These are phyloP conservation scores for Rhodomyrtus psidioides DNA, from an alignment of 441 rosid genomes.

Conservation along the genomic window DNA sequence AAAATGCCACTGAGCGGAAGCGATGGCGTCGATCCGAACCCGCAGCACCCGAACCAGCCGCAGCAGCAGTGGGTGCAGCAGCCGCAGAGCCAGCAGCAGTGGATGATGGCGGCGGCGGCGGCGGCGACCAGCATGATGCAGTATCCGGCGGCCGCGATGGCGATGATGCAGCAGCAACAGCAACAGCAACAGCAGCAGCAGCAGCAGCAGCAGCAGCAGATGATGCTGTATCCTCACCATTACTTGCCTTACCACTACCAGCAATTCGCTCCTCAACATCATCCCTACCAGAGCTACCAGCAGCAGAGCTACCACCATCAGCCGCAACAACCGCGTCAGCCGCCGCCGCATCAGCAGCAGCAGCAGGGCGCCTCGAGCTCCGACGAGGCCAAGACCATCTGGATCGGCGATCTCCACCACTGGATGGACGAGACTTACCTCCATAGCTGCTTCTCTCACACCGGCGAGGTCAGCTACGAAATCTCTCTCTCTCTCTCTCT, in stretches of 20 bases:
- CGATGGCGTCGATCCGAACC: slow-evolving; percentile 52
- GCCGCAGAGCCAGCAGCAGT: slow-evolving; percentile 31
- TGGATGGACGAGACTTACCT: slow-evolving; percentile 82
- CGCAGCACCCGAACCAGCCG: slow-evolving; percentile 14
- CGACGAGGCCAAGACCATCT: slow-evolving; percentile 60
- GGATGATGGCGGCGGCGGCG: slow-evolving; percentile 53
- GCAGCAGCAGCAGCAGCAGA: slow-evolving; percentile 47
- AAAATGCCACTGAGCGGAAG: slow-evolving; percentile 57
- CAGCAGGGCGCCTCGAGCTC: slow-evolving; percentile 26
- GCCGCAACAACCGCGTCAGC: slow-evolving; percentile 21
- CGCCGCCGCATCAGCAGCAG: slow-evolving; percentile 13
- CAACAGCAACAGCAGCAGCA: too few relatives aligned
- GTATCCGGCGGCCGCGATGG: slow-evolving; percentile 61
- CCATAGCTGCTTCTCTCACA: slow-evolving; percentile 49
- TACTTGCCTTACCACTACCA: slow-evolving; percentile 39
- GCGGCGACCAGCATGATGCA: slow-evolving; percentile 40
- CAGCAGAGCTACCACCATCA: slow-evolving; percentile 19
- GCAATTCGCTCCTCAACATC: slow-evolving; percentile 36
- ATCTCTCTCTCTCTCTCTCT: not conserved
- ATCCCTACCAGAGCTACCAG: slow-evolving; percentile 14
- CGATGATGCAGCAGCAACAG: slow-evolving; percentile 79
- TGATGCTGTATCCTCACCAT: slow-evolving; percentile 73
- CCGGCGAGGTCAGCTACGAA: slow-evolving; percentile 43
- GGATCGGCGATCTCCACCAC: slow-evolving; percentile 71
- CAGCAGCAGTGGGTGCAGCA: slow-evolving; percentile 22